Base-by-base conservation (phyloP, 2,329 filamentous ascomycete genomes). In the Xylariaceae sp. region DNA sequence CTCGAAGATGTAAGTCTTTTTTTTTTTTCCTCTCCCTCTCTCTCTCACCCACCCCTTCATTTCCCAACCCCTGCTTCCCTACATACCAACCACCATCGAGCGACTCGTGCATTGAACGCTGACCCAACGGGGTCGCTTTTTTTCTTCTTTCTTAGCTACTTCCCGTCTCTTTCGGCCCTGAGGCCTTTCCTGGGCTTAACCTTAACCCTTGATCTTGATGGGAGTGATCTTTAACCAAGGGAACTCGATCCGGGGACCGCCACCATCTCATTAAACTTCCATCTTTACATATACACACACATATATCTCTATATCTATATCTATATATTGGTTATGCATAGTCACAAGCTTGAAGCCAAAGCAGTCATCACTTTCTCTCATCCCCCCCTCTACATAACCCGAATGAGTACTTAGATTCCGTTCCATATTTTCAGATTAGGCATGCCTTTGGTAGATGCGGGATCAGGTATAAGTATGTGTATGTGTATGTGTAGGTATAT, bases 81-180 rank as follows among this genome's bases (percentile, higher is more conserved):
- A 19, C 19, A 19, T 19, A 19, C 19, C 19, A 19, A 19, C 19
- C 19, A 19, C 19, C 19, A 19, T 19, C 19, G 19, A 27, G 37
- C 34, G 3, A 19, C 32, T 39, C 27, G 9, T 9, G 42, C 26
- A n/a, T 26, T 30, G 9, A 12, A 53, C n/a, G 40, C 54, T 60
- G 26, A 57, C 48, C 54, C 26, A 53, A 35, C n/a, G 40, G 5
- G 35, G 35, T 37, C 12, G 35, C 35, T 37, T 34, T 37, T 19
- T 19, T 19, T 19, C 19, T 19, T 19, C 31, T 46, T 11, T 30
- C 37, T n/a, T 40, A 88, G 85, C 72, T 88, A 55, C 74, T 88
- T 39, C 85, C 85, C 1, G 69, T 86, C 64, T 87, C 85, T 0
- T 88, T 88, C 70, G 84, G 85, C 0, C 85, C 85, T 0, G 80